Conservation (phyloP, 805 yeast genomes). For the Hemisphaericaspora nanyangensis region DNA sequence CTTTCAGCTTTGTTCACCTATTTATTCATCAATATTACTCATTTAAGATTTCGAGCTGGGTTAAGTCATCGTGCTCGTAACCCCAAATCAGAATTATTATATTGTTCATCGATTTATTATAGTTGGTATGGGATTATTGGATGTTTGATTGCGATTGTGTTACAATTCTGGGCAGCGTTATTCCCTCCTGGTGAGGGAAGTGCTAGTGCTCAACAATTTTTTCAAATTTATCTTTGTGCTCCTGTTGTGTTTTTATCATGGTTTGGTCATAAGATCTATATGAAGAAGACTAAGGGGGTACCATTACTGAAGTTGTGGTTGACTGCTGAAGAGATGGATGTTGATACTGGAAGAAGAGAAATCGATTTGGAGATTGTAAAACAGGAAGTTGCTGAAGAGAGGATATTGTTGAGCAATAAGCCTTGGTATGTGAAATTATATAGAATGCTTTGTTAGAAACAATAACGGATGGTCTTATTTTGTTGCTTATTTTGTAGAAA, state of each 20-base stretch:
- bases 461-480: not conserved
- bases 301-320: conserved; percentile 35
- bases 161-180: conserved; percentile 39
- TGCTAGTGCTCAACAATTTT: conserved; percentile 41
- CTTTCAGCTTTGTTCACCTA: conserved; percentile 27
- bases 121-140: conserved; percentile 30
- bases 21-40: conserved; percentile 28
- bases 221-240: conserved; percentile 51
- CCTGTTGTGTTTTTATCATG: conserved; percentile 42
- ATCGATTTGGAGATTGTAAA: conserved; percentile 49
- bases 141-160: conserved; percentile 23
- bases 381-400: conserved; percentile 50
- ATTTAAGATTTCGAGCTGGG: conserved; percentile 27
- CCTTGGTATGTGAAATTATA: conserved; percentile 12
- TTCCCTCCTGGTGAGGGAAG: conserved; percentile 28
- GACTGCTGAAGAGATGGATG: conserved; percentile 49
- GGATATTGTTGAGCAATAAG: conserved; percentile 8
- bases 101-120: conserved; percentile 27
- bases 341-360: conserved; percentile 61
- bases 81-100: conserved; percentile 27
- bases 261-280: conserved; percentile 49
- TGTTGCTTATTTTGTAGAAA: not conserved
- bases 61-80: conserved; percentile 19
- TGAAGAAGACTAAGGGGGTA: conserved; percentile 19
- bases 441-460: conserved; percentile 14